Evolutionary conservation across 225 moss, liverwort and hornwort species (phyloP).

Genomic region (Lunularia cruciata): DNA sequence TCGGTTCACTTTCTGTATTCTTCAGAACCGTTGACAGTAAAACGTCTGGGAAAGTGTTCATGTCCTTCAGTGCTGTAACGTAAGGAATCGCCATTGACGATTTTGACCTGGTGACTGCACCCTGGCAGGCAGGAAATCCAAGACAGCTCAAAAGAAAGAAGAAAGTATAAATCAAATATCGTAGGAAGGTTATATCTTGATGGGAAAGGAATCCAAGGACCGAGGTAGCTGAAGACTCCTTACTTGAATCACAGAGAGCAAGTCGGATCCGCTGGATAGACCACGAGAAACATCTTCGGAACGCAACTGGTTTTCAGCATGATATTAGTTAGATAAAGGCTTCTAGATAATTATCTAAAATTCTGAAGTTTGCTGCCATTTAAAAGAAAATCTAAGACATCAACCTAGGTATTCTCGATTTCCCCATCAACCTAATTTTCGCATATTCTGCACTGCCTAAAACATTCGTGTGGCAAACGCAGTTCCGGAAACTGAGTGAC

Average conservation of each 20-base stretch:
- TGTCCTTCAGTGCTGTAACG: conserved; percentile 19
- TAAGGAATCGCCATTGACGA: conserved; percentile 46
- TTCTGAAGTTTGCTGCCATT: no score
- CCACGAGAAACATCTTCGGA: conserved; percentile 36
- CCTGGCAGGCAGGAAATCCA: not conserved
- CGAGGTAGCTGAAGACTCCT: not conserved
- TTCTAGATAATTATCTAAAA: no score
- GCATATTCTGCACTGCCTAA: no score
- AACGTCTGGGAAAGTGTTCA: conserved; percentile 21
- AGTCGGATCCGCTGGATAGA: conserved; percentile 5
- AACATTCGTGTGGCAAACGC: not conserved
- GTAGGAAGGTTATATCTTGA: no score
- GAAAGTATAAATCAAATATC: no score
- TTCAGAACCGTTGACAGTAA: conserved; percentile 12
- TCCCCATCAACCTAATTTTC: no score
- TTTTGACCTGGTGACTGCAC: conserved; percentile 28
- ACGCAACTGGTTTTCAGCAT: conserved; percentile 11
- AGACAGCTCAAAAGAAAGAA: no score
- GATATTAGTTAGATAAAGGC: not conserved
- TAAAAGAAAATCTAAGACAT: no score
- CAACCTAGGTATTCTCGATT: no score
- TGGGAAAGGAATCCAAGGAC: not conserved
- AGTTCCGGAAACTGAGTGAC: not conserved
- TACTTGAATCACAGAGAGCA: conserved; percentile 32
- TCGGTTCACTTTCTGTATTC: conserved; percentile 7